Base-by-base conservation (phyloP, 225 moss, liverwort and hornwort species). In the Asterella californica region DNA sequence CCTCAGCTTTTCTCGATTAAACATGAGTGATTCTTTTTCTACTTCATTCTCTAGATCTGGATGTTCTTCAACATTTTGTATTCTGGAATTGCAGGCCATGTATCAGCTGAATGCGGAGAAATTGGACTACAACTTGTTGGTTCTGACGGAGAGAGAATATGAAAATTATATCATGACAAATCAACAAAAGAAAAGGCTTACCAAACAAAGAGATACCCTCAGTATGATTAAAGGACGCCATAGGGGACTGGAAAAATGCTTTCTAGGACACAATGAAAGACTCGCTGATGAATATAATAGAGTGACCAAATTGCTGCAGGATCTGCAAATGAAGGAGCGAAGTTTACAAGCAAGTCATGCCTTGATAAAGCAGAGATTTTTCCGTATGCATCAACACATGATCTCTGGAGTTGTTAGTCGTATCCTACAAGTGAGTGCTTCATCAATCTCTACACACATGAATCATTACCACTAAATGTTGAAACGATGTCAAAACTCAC, bases 151-250 rank as follows among this genome's bases (percentile, higher is more conserved):
- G 54, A 87, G 94, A 79, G 94, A 94, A 38, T 77, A 86, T 33
- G 96, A 94, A 72, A 96, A 94, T 45, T 96, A 94, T 22, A 79
- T 90, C 50, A 94, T 90, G 78, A 87, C 91, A 47, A 96, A 92
- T 42, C 94, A 92, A 79, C 96, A 96, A 29, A 96, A 96, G 71
- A 91, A 86, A 57, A 96, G 93, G 76, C 79, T 96, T 27, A 96
- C 94, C 15, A 94, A 88, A 75, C 96, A 94, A 65, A 84, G 90
- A 63, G 96, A 96, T 70, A 79, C 82, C 0, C 60, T 96, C 17
- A 87, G 64, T 78, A 75, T 83, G 15, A 85, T 96, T 3, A 94
- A 89, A 81, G 83, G 83, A 5, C 79, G 87, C 63, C 90, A 96
- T 52, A 78, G 37, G 19, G 91, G 94, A 5, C 78, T 96, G 11